Evolutionary conservation across 108 stramenopile species (phyloP).

Genomic region (Nitzschia sp.): DNA sequence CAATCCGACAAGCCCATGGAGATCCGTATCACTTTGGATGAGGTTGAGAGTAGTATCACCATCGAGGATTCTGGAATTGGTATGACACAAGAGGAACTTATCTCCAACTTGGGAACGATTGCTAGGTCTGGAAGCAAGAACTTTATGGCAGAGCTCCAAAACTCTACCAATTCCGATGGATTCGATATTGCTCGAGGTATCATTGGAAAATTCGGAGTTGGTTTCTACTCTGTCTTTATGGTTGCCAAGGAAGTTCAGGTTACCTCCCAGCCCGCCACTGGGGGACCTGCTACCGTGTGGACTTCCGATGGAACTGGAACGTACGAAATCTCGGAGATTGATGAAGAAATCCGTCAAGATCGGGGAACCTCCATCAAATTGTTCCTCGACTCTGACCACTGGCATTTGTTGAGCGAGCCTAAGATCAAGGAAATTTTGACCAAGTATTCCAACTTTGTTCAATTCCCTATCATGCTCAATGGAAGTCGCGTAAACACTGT

Average conservation of each 20-base stretch:
- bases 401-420: slow-evolving; percentile 75
- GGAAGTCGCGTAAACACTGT: slow-evolving; percentile 95
- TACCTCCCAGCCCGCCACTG: slow-evolving; percentile 35
- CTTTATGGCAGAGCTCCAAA: slow-evolving; percentile 75
- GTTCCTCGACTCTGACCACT: slow-evolving; percentile 80
- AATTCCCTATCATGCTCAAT: slow-evolving; percentile 94
- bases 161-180: slow-evolving; percentile 37
- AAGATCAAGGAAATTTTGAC: slow-evolving; percentile 86
- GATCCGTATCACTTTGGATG: slow-evolving; percentile 86
- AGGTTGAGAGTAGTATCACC: slow-evolving; percentile 81
- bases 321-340: slow-evolving; percentile 71
- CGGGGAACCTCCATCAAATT: slow-evolving; percentile 89
- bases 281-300: slow-evolving; percentile 53
- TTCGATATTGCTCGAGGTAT: slow-evolving; percentile 63
- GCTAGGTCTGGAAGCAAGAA: slow-evolving; percentile 92
- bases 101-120: slow-evolving; percentile 95
- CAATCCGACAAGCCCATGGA: slow-evolving; percentile 66
- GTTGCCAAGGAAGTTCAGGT: slow-evolving; percentile 93
- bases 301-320: slow-evolving; percentile 83
- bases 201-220: slow-evolving; percentile 98
- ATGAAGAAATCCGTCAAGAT: slow-evolving; percentile 66
- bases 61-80: slow-evolving; percentile 96
- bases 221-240: slow-evolving; percentile 97
- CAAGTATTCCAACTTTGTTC: slow-evolving; percentile 98
- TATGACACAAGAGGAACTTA: slow-evolving; percentile 89